phyloP scores from a whole-genome alignment of 768 basidiomycete species.

The Leccinum broughii region DNA sequence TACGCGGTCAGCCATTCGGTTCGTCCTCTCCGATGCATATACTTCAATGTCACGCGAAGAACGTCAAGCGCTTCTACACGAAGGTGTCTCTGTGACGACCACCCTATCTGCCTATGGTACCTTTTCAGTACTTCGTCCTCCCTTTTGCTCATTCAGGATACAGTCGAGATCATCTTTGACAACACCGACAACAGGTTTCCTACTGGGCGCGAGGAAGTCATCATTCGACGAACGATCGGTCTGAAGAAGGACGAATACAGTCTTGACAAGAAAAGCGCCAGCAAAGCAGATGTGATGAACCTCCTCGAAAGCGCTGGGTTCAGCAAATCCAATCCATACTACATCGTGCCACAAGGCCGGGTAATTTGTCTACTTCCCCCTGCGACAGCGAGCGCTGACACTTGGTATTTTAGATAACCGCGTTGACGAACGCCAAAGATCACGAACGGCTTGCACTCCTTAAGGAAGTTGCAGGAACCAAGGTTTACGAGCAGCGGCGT shows the following conservation, averaged over 20 bases:
- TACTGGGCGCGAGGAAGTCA: constrained; percentile 83
- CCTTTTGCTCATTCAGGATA: constrained; percentile 1
- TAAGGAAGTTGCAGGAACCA: constrained; percentile 97
- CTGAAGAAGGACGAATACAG: constrained; percentile 99
- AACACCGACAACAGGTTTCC: constrained; percentile 94
- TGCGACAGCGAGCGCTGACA: constrained; percentile 12
- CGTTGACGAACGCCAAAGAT: constrained; percentile 96
- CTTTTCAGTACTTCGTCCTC: constrained; percentile 13
- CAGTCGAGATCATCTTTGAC: constrained; percentile 92
- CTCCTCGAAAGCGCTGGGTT: constrained; percentile 96
- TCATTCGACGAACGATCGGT: constrained; percentile 91
- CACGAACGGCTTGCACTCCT: constrained; percentile 90
- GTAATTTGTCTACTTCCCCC: constrained; percentile 46
- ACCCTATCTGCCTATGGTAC: constrained; percentile 90
- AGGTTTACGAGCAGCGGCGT: constrained; percentile 95
- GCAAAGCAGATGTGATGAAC: constrained; percentile 97
- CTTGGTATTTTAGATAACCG: constrained; percentile 68
- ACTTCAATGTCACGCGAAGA: constrained; percentile 95
- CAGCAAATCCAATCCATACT: constrained; percentile 97
- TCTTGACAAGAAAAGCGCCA: constrained; percentile 91
- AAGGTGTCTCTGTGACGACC: constrained; percentile 83
- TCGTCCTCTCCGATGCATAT: constrained; percentile 96
- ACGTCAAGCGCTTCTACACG: constrained; percentile 89
- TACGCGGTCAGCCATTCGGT: constrained; percentile 75
- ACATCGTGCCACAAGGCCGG: constrained; percentile 97